Conservation (phyloP, 805 yeast species). For the Lipomyces anomalus region DNA sequence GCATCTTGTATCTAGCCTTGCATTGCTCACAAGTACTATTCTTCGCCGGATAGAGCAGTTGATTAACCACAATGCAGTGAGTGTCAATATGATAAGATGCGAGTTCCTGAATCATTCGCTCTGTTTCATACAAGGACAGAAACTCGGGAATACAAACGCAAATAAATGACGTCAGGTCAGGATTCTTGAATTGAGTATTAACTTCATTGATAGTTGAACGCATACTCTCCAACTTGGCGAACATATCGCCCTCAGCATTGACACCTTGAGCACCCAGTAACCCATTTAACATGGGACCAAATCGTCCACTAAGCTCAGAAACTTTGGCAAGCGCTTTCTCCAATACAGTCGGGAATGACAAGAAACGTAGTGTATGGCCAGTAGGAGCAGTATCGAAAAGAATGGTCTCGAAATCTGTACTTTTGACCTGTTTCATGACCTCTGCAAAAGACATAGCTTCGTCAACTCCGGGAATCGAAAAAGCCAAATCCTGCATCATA, state of each 20-base stretch:
- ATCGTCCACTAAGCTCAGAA: conserved; percentile 73
- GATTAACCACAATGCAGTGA: conserved; percentile 92
- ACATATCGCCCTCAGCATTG: conserved; percentile 53
- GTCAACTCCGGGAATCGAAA: conserved; percentile 96
- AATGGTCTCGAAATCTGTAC: conserved; percentile 71
- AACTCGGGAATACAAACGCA: conserved; percentile 98
- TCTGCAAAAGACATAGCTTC: conserved; percentile 98
- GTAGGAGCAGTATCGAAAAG: conserved; percentile 99
- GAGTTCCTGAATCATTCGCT: conserved; percentile 94
- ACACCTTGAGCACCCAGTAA: conserved; percentile 54
- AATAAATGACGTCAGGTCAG: conserved; percentile 85
- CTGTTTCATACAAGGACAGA: conserved; percentile 92
- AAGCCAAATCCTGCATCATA: conserved; percentile 84
- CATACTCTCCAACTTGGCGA: conserved; percentile 70
- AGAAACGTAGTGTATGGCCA: conserved; percentile 92
- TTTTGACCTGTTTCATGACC: conserved; percentile 91
- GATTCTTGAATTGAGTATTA: conserved; percentile 90
- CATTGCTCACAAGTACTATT: conserved; percentile 80
- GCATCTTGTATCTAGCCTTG: conserved; percentile 91
- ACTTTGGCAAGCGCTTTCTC: conserved; percentile 83
- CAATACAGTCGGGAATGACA: conserved; percentile 88
- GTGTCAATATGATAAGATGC: conserved; percentile 94
- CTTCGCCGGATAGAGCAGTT: conserved; percentile 73
- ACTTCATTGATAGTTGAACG: conserved; percentile 80
- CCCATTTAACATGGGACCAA: conserved; percentile 81